Percentiles rank a stretch among this genome's conserved stretches.
Evolutionary conservation across 2,329 filamentous ascomycete genomes (phyloP).

Genomic region (Aspergillus phoenicis): DNA sequence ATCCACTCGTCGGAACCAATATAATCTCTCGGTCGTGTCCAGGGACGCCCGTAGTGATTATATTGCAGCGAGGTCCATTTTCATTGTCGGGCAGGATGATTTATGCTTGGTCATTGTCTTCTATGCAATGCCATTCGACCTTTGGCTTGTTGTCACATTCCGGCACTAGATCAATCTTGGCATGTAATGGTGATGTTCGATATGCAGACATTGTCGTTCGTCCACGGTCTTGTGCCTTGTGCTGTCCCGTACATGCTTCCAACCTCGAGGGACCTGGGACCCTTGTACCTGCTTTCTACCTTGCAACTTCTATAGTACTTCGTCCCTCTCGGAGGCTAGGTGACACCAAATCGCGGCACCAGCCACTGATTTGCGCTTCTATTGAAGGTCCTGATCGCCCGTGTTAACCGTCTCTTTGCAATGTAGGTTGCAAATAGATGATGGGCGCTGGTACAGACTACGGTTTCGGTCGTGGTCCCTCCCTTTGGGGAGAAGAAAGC

Average conservation of each 20-base stretch:
- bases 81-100: conserved; percentile 39
- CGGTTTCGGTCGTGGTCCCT: not conserved
- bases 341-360: conserved; percentile 57
- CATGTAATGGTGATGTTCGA: conserved; percentile 20
- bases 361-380: conserved; percentile 55
- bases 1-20: conserved; percentile 63
- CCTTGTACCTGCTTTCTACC: conserved; percentile 44
- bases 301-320: conserved; percentile 27
- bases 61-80: conserved; percentile 60
- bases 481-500: conserved; percentile 50
- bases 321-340: conserved; percentile 28
- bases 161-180: conserved; percentile 30
- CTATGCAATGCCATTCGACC: conserved; percentile 26
- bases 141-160: conserved; percentile 44
- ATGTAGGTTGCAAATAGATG: conserved; percentile 56
- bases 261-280: conserved; percentile 44
- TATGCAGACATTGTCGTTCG: conserved; percentile 18
- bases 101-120: conserved; percentile 31
- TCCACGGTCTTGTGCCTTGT: conserved; percentile 19
- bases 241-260: conserved; percentile 54
- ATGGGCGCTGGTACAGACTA: conserved; percentile 56
- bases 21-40: conserved; percentile 22
- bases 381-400: conserved; percentile 60
- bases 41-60: conserved; percentile 27
- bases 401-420: conserved; percentile 66